Conservation (phyloP, 768 basidiomycete genomes). For the Mycena chlorophos region DNA sequence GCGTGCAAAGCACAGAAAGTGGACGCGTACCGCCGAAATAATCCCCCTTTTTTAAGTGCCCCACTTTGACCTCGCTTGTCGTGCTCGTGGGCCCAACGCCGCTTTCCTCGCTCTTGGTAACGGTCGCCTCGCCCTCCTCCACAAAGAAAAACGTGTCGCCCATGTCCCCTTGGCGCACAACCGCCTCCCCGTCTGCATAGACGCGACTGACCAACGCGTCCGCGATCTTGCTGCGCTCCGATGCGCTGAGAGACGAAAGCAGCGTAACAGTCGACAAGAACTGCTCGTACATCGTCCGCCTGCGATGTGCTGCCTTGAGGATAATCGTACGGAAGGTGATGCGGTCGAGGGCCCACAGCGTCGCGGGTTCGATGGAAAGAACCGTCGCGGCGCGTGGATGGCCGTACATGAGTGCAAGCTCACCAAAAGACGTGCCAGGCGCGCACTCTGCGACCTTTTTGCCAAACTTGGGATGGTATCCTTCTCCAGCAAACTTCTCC, state of each 20-base stretch:
- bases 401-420: slow-evolving; percentile 97
- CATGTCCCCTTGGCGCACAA: slow-evolving; percentile 91
- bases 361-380: slow-evolving; percentile 76
- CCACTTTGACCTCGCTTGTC: slow-evolving; percentile 72
- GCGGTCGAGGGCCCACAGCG: slow-evolving; percentile 93
- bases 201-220: slow-evolving; percentile 87
- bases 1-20: neutral
- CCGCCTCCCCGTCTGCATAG: slow-evolving; percentile 80
- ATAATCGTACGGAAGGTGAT: slow-evolving; percentile 99
- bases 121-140: slow-evolving; percentile 89
- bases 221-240: slow-evolving; percentile 95
- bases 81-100: slow-evolving; percentile 52
- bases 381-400: slow-evolving; percentile 96
- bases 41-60: slow-evolving; percentile 82
- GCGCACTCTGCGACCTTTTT: slow-evolving; percentile 83
- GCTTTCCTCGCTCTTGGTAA: no score
- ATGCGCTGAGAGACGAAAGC: slow-evolving; percentile 79
- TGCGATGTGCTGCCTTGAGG: slow-evolving; percentile 85
- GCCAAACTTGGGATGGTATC: slow-evolving; percentile 71
- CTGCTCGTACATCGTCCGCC: slow-evolving; percentile 93
- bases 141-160: slow-evolving; percentile 98
- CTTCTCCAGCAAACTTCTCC: slow-evolving; percentile 62
- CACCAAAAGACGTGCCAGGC: slow-evolving; percentile 88
- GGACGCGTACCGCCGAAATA: slow-evolving; percentile 91
- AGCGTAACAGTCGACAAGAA: slow-evolving; percentile 92